phyloP scores from a whole-genome alignment of 2,329 filamentous ascomycete species.

The Aspergillus melleus region DNA sequence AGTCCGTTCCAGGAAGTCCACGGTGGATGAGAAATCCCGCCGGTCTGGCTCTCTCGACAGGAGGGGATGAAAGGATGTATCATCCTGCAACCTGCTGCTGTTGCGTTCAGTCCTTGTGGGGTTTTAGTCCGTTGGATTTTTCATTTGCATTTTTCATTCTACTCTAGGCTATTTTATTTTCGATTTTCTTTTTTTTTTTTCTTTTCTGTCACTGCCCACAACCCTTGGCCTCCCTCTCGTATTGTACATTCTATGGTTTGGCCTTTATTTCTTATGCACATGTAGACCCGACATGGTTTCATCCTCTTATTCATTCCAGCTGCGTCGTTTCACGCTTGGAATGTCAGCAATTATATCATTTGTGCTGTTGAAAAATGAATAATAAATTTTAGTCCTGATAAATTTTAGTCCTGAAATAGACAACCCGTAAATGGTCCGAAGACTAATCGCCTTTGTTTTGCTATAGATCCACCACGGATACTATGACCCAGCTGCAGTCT shows the following conservation, averaged over 20 bases:
- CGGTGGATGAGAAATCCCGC: conserved; percentile 7
- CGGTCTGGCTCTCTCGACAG: conserved; percentile 9
- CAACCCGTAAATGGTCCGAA: conserved; percentile 9
- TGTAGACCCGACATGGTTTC: neutral
- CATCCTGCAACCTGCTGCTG: no score
- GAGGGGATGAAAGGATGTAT: conserved; percentile 3
- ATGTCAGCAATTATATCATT: conserved; percentile 4
- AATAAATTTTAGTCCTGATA: no score
- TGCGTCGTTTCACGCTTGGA: conserved; percentile 18
- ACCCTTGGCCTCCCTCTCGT: neutral
- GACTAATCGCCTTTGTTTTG: conserved; percentile 4
- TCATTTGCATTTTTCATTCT: neutral
- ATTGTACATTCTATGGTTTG: neutral
- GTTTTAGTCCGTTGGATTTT: neutral
- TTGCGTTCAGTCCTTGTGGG: conserved; percentile 2
- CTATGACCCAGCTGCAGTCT: conserved; percentile 29
- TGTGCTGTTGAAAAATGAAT: neutral
- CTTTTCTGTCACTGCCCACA: neutral
- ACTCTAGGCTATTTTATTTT: no score
- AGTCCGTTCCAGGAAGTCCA: conserved; percentile 3
- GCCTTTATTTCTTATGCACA: neutral
- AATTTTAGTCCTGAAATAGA: no score
- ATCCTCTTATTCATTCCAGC: conserved; percentile 11
- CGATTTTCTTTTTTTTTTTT: neutral
- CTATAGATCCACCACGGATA: conserved; percentile 28